Base-by-base conservation (phyloP, 805 yeast species). In the Teunomyces cretensis region DNA sequence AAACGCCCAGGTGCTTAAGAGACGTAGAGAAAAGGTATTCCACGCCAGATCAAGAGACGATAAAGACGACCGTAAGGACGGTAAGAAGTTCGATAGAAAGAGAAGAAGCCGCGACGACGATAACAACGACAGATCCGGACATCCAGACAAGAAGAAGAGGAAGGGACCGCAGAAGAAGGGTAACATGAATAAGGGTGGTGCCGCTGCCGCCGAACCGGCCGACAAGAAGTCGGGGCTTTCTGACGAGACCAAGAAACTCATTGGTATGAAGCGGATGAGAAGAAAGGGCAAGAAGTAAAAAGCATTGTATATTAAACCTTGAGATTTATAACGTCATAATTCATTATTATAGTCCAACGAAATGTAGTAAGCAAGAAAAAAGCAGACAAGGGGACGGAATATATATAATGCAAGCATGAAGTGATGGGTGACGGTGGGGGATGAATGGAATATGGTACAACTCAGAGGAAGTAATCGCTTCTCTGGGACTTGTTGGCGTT, bases 1-100 rank as follows among this genome's bases (percentile, higher is more conserved):
- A 63, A 90, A 94, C 63, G 95, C 97, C 26, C 86, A 87, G 60
- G 96, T 94, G 46, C 84, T 94, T 33, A 88, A 87, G 69, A 85
- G 97, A 68, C 84, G 97, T 73, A 78, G 80, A 49, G 97, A 90
- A 42, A 82, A 76, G 56, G 76, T 78, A 30, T 63, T 64, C 57
- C 65, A 64, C 40, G 68, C 79, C 13, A 62, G 71, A 42, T 17
- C 22, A 5, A 31, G 41, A 17, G 41, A 26, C 13, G 68, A 67
- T 51, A 70, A 67, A 33, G 55, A 42, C 22, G 43, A 43, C 17
- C 43, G 38, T 13, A 43, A 42, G 11, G 47, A 50, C 11, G 45
- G 52, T 4, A 45, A 50, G 33, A 51, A 51, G 33, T 44, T 45
- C 30, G 63, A 65, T 53, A 58, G 65, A 41, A 56, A 48, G 43